phyloP scores from a whole-genome alignment of 352 stramenopile genomes.

The Phytopythium delawarense region DNA sequence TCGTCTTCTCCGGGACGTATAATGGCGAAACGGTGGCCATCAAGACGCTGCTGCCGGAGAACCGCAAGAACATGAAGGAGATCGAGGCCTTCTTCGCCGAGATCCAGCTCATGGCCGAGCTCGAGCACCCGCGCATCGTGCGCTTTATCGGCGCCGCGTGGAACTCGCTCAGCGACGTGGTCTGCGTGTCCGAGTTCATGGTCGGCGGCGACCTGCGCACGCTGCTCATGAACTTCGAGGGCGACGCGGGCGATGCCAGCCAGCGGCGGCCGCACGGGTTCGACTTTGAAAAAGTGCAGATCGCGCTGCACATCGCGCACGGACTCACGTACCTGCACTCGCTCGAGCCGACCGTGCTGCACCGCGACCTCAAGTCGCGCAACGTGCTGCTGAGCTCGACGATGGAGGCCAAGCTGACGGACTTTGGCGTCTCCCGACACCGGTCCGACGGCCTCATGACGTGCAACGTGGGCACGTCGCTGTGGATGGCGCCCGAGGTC shows the following conservation, averaged over 20 bases:
- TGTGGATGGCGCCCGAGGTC: slow-evolving; percentile 56
- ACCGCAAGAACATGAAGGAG: slow-evolving; percentile 42
- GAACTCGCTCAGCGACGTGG: slow-evolving; percentile 35
- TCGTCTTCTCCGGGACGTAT: slow-evolving; percentile 46
- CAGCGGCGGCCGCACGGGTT: slow-evolving; percentile 25
- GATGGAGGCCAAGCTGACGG: slow-evolving; percentile 34
- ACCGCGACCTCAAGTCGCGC: slow-evolving; percentile 69
- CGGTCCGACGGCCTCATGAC: slow-evolving; percentile 37
- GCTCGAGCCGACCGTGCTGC: slow-evolving; percentile 33
- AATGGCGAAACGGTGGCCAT: slow-evolving; percentile 44
- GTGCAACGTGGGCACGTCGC: slow-evolving; percentile 38
- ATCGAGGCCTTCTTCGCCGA: slow-evolving; percentile 50
- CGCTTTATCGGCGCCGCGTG: slow-evolving; percentile 63
- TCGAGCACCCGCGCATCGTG: slow-evolving; percentile 64
- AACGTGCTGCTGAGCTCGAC: slow-evolving; percentile 61
- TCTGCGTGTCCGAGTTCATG: slow-evolving; percentile 48
- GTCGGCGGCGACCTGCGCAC: slow-evolving; percentile 36
- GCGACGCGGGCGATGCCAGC: slow-evolving; percentile 11
- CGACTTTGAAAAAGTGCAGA: slow-evolving; percentile 46
- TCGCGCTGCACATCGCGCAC: slow-evolving; percentile 37
- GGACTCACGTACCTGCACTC: slow-evolving; percentile 51
- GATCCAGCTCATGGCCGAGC: slow-evolving; percentile 48
- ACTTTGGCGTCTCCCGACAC: slow-evolving; percentile 33
- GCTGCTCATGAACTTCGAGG: slow-evolving; percentile 32
- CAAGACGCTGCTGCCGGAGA: slow-evolving; percentile 51